Evolutionary conservation across 2,329 filamentous ascomycete species (phyloP), one percentile per base, ranked within the genome.

Genomic region (Alternaria angustiovoidea): DNA sequence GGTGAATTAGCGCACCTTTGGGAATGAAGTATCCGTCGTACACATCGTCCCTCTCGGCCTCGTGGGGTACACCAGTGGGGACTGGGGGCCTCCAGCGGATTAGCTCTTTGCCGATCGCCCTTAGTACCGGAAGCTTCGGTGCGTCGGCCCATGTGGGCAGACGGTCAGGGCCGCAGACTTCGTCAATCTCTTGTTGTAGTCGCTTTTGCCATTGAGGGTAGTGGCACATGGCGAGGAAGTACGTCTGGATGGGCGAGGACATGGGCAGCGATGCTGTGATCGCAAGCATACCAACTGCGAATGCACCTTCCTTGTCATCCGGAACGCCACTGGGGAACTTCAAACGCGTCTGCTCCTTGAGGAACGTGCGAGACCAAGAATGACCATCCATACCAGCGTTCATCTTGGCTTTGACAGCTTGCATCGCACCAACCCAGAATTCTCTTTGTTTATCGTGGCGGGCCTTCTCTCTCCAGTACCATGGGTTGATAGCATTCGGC

Each of bases 181-280:
- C 74, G 64, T 88, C 86, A 14, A 88, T 81, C 71, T 89, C 86
- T 46, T 83, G 84, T 69, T 88, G 85, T 5, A 84, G 81, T 66
- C 82, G 83, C 56, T 70, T 75, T 68, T 86, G 81, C 81, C 85
- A 86, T 64, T 83, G 80, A 0, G 85, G 85, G 63, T 86, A 80
- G 4, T 65, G 57, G 12, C 67, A 53, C 69, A 75, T 72, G 16
- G 69, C 68, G n/a, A 69, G 61, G 24, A 70, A 54, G 42, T 38
- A 54, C 0, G 52, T 54, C 34, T 54, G 52, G 14, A 54, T 54
- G 20, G 52, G 52, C 14, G 52, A 54, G 38, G 52, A 54, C 52
- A 54, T 54, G 2, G 52, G 52, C 7, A 54, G 32, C 8, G 52
- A 54, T 54, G 52, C 42, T 39, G 52, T 54, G 22, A 54, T 54